Percentiles rank a stretch among this genome's conserved stretches.
Conservation (phyloP, 2,329 filamentous ascomycete genomes). For the Tricladium varicosporioides region DNA sequence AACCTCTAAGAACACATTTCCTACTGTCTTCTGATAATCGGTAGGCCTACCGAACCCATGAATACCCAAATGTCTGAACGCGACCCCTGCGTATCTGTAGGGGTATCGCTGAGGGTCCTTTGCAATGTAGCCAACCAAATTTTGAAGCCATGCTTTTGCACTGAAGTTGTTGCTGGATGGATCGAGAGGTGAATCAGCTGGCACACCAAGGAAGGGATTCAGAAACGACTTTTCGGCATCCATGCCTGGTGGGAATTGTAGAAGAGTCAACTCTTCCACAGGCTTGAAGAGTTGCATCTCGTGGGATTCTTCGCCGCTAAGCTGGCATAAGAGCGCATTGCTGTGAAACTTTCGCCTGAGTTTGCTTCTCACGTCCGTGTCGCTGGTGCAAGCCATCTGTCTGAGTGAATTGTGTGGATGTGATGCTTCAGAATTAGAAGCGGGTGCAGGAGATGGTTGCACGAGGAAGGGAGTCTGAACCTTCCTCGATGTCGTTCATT, state of each 20-base stretch:
- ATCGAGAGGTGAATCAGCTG: conserved; percentile 38
- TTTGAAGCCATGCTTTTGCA: conserved; percentile 47
- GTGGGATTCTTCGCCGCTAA: background rate
- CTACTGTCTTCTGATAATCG: conserved; percentile 30
- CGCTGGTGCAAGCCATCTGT: background rate
- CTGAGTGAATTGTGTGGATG: background rate
- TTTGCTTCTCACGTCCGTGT: background rate
- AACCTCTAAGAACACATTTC: conserved; percentile 43
- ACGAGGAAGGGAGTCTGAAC: background rate
- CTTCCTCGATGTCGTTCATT: background rate
- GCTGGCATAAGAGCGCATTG: background rate
- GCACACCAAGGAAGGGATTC: conserved; percentile 17
- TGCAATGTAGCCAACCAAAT: conserved; percentile 31
- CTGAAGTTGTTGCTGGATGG: conserved; percentile 51
- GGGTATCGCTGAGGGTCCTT: conserved; percentile 41
- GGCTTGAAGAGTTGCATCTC: conserved; percentile 1
- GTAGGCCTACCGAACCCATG: conserved; percentile 26
- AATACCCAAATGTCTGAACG: conserved; percentile 24
- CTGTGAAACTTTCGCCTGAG: background rate
- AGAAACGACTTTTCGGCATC: conserved; percentile 1
- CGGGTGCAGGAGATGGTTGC: background rate
- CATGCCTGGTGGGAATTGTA: background rate
- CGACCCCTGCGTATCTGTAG: conserved; percentile 20
- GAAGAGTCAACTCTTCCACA: background rate
- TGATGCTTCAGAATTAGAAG: background rate